Base-by-base conservation (phyloP, 2,329 filamentous ascomycete genomes). In the Geosmithia flava region DNA sequence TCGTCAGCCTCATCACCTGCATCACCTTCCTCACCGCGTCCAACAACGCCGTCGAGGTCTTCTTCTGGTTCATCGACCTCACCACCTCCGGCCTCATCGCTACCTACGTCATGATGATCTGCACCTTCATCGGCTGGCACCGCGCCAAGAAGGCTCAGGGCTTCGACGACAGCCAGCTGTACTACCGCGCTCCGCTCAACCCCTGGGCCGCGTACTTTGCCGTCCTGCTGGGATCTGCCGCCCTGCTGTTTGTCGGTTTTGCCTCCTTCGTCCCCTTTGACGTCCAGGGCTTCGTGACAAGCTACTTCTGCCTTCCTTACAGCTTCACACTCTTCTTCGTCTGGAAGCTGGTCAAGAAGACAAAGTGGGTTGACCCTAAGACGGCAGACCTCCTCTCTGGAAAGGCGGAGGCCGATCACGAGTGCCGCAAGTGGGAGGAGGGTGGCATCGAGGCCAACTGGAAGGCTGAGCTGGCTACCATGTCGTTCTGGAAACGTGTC, bases 331-430 rank as follows among this genome's bases (percentile, higher is more conserved):
- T 88, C 10, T 89, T 77, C 56, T 27, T 83, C 3, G 73, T 70
- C 5, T 87, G 81, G 78, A 89, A 88, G 63, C 8, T 84, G 2
- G 49, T 76, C 53, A 78, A 82, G 61, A 72, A 69, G 57, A 85
- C 81, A 0, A 78, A 73, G 53, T 69, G 75, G 51, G 62, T 74
- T 47, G 68, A 66, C 44, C 68, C 78, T 1, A 63, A 72, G 19
- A 75, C 84, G 47, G 72, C 80, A 0, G 82, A 87, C 59, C 61
- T 87, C 42, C 57, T 73, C 29, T 75, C 75, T 37, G 81, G 82
- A 50, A 66, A 85, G 50, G 75, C 75, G 7, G 82, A 85, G 61
- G 77, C 84, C 52, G 81, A 83, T 48, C 76, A 78, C 52, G 67
- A 69, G 58, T 69, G 67, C 53, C 55, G 60, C 17, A 58, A 65